Conservation (phyloP, 495 filamentous ascomycete genomes). For the Astrothelium macrocarpum region DNA sequence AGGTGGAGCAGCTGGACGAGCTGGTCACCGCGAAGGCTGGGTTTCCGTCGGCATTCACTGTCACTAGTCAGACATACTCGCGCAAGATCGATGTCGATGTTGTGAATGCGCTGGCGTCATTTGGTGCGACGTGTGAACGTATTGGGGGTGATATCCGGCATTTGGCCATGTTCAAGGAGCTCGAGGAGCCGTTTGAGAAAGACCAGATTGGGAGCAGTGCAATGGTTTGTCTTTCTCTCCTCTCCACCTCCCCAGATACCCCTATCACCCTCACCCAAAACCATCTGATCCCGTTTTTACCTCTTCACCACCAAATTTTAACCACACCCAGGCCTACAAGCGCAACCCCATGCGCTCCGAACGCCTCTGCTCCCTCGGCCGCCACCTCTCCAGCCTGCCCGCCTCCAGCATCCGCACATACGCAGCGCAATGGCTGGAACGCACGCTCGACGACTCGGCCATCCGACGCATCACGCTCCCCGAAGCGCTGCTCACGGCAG, state of each 20-base stretch:
- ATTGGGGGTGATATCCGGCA: constrained; percentile 70
- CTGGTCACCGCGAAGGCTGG: constrained; percentile 78
- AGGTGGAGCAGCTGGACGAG: constrained; percentile 63
- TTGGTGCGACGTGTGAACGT: constrained; percentile 72
- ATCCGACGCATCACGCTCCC: constrained; percentile 66
- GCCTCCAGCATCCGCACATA: constrained; percentile 68
- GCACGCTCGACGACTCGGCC: constrained; percentile 51
- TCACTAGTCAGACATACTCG: constrained; percentile 72
- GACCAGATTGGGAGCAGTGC: constrained; percentile 54
- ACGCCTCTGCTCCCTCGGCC: constrained; percentile 67
- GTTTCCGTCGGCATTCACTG: constrained; percentile 61
- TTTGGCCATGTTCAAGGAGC: constrained; percentile 67
- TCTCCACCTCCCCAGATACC: constrained; percentile 9
- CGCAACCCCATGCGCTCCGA: constrained; percentile 86
- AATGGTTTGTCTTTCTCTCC: constrained; percentile 29
- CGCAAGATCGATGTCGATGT: constrained; percentile 79
- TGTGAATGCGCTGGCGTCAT: constrained; percentile 66
- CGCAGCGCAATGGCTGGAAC: constrained; percentile 74
- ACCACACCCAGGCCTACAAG: constrained; percentile 88
- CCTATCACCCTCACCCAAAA: constrained; percentile 5
- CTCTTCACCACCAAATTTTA: too few species aligned
- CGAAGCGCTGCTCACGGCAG: constrained; percentile 71
- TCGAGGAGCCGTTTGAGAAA: constrained; percentile 89
- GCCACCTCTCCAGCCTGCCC: constrained; percentile 55
- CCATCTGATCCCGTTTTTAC: too few species aligned